Percentiles rank a stretch among this genome's conserved stretches.
Conservation (phyloP, 2,329 filamentous ascomycete species). For the Fusarium avenaceum region DNA sequence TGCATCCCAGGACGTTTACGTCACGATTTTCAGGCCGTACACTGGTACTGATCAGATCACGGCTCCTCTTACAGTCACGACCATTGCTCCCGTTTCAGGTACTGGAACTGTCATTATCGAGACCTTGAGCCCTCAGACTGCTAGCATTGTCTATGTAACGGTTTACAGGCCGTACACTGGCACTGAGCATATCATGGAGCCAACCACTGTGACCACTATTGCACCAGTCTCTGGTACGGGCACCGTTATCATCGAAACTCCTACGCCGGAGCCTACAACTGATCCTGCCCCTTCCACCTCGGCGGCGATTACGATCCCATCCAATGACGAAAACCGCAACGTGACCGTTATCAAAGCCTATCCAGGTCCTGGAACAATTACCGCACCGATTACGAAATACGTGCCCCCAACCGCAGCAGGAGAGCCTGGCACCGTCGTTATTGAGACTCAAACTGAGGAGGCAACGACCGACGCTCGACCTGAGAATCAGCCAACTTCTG, state of each 20-base stretch:
- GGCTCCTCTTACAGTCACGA: constrained; percentile 22
- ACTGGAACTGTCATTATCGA: constrained; percentile 37
- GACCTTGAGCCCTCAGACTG: constrained; percentile 16
- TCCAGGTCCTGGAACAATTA: constrained; percentile 15
- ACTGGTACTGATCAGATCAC: constrained; percentile 23
- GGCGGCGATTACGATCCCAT: constrained; percentile 17
- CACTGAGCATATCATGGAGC: constrained; percentile 9
- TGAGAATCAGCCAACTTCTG: constrained; percentile 11
- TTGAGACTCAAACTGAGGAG: constrained; percentile 16
- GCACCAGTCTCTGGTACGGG: constrained; percentile 21
- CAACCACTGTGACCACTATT: constrained; percentile 21
- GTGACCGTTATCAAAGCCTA: constrained; percentile 22
- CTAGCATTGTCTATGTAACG: constrained; percentile 11
- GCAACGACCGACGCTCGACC: neutral
- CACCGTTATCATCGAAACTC: constrained; percentile 32
- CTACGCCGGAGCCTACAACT: constrained; percentile 9
- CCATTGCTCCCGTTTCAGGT: constrained; percentile 28
- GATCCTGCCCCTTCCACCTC: neutral
- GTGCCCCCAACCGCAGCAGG: constrained; percentile 3
- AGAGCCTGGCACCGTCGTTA: constrained; percentile 21
- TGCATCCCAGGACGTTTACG: constrained; percentile 11
- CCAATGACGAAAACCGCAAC: constrained; percentile 16
- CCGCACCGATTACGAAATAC: constrained; percentile 15
- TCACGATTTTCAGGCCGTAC: constrained; percentile 32
- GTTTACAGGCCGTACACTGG: constrained; percentile 22